Evolutionary conservation across 106 monocot species (phyloP), one percentile per base, ranked within the genome.

Genomic region (Dioscorea alata): DNA sequence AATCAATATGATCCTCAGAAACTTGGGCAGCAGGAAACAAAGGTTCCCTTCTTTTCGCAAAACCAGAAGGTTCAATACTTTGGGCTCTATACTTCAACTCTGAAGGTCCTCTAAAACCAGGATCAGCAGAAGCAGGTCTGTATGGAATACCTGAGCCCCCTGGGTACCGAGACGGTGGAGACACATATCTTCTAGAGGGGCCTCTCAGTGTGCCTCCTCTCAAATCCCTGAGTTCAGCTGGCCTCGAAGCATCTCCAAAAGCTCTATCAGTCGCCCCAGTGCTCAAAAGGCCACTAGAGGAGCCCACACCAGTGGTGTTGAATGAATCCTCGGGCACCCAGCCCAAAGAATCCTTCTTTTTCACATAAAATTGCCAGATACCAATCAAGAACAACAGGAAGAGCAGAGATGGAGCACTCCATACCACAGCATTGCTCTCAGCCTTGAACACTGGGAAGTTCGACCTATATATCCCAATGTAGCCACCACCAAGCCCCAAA

Each of bases 321-420:
- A 97, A 89, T 16, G 82, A 49, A 66, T 97, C 97, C 65, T 92
- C 97, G 0, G 82, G 85, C 4, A 70, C 74, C 92, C 86, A 92
- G 13, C 84, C 89, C 66, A 90, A 65, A 4, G 87, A 79, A 52
- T 85, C 85, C 73, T 87, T 90, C 84, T 97, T 97, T 82, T 97
- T 97, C 69, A 86, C 89, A 53, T 92, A 89, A 59, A 92, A 86
- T 52, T 89, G 86, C 97, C 92, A 97, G 17, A 84, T 68, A 1
- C 85, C 89, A 61, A 97, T 77, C 50, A 97, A 57, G 61, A 97
- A 84, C 56, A 97, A 12, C 13, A 97, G 73, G 77, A 97, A 92
- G 14, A 97, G 73, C 34, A 97, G 73, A 18, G 71, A 78, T 19
- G 92, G 92, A 17, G 76, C 89, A 64, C 86, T 97, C 97, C 97